Evolutionary conservation across 163 green algal species (phyloP).

Genomic region (Chlorella variabilis): DNA sequence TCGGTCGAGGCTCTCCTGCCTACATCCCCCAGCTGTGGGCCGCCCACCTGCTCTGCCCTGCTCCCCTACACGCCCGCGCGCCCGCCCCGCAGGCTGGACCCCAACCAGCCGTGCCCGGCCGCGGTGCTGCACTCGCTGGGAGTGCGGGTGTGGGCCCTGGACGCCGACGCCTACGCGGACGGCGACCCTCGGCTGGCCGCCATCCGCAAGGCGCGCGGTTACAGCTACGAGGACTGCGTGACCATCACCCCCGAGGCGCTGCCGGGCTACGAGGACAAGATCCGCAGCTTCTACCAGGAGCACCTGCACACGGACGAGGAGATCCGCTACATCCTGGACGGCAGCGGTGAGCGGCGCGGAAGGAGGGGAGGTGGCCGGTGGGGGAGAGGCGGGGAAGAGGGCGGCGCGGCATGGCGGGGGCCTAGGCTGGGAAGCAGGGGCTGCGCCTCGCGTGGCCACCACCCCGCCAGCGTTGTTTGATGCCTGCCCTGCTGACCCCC

Average conservation of each 20-base stretch:
- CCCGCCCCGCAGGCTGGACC: conserved; percentile 40
- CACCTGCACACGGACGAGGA: conserved; percentile 91
- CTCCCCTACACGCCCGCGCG: background rate
- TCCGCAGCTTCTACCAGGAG: conserved; percentile 88
- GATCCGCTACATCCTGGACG: conserved; percentile 85
- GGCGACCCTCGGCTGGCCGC: conserved; percentile 79
- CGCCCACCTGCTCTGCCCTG: too few species aligned
- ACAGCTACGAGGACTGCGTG: conserved; percentile 87
- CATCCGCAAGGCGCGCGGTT: conserved; percentile 84
- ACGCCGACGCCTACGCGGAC: conserved; percentile 74
- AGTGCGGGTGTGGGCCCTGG: conserved; percentile 87
- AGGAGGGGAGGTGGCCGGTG: background rate
- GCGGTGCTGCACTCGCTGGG: conserved; percentile 79
- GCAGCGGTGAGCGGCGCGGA: conserved; percentile 61
- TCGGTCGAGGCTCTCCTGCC: too few species aligned
- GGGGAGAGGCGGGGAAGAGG: too few species aligned
- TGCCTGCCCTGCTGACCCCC: too few species aligned
- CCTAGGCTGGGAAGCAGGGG: background rate
- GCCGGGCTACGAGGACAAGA: conserved; percentile 91
- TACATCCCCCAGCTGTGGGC: too few species aligned
- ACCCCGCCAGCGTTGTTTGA: too few species aligned
- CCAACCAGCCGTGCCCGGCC: conserved; percentile 65
- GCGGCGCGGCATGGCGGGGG: too few species aligned
- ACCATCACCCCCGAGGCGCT: conserved; percentile 78
- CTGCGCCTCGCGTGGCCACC: too few species aligned